A percentile compares a stretch with the other conserved stretches of the same genome.
Conservation (phyloP, 441 rosid species). For the Erodium moschatum region DNA sequence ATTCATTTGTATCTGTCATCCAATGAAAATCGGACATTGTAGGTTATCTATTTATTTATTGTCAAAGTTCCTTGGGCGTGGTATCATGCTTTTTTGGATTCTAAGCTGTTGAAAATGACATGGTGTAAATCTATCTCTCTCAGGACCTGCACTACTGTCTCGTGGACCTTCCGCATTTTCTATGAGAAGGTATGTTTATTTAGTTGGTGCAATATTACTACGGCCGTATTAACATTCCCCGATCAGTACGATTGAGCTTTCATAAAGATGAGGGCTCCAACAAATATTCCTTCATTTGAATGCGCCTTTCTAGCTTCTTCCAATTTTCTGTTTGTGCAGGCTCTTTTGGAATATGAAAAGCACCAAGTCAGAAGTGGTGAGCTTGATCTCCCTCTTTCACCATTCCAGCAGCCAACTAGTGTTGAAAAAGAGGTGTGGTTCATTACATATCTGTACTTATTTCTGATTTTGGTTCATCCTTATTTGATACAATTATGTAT, state of each 20-base stretch:
- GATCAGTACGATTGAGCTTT: background rate
- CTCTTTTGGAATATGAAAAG: slow-evolving; percentile 76
- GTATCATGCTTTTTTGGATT: background rate
- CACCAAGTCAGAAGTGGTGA: slow-evolving; percentile 50
- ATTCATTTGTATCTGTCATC: background rate
- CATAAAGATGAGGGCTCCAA: background rate
- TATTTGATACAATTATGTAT: background rate
- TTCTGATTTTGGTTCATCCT: background rate
- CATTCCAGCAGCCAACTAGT: slow-evolving; percentile 32
- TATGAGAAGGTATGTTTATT: slow-evolving; percentile 63
- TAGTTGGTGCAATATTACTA: slow-evolving; percentile 9
- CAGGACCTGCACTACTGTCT: slow-evolving; percentile 92
- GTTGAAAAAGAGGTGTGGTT: slow-evolving; percentile 54
- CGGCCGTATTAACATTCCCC: background rate
- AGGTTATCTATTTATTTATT: background rate
- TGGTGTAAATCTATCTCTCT: slow-evolving; percentile 19
- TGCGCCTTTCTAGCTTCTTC: slow-evolving; percentile 14
- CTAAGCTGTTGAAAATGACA: too few species aligned
- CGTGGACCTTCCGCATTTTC: slow-evolving; percentile 87
- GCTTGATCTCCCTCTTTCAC: slow-evolving; percentile 50
- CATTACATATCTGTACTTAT: background rate
- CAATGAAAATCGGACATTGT: background rate
- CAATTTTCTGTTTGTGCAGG: slow-evolving; percentile 35
- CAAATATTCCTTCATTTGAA: background rate
- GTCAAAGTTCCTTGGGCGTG: background rate